phyloP scores from a whole-genome alignment of 2,329 filamentous ascomycete genomes.

The Gaeumannomyces tritici region DNA sequence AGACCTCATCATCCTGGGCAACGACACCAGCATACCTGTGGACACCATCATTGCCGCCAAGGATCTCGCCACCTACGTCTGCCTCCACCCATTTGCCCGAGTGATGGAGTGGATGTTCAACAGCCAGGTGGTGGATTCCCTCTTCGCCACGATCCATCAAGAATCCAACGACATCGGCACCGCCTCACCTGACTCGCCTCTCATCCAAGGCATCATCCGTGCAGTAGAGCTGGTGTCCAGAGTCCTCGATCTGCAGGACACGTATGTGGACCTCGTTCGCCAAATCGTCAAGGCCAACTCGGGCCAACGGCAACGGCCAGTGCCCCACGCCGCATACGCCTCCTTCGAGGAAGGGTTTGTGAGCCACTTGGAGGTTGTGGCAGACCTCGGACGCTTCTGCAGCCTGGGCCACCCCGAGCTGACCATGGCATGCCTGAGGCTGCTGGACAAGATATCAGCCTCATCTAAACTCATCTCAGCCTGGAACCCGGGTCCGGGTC shows the following conservation, averaged over 20 bases:
- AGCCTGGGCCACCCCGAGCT: constrained; percentile 74
- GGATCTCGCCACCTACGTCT: constrained; percentile 70
- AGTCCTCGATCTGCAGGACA: constrained; percentile 79
- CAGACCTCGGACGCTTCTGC: constrained; percentile 78
- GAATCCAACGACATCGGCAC: constrained; percentile 63
- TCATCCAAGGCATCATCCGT: constrained; percentile 68
- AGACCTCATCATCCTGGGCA: constrained; percentile 77
- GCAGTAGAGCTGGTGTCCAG: constrained; percentile 78
- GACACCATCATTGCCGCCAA: constrained; percentile 67
- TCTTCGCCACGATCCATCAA: constrained; percentile 74
- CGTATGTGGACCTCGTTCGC: constrained; percentile 81
- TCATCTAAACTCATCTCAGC: constrained; percentile 71
- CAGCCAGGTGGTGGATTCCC: constrained; percentile 68
- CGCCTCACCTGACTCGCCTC: constrained; percentile 66
- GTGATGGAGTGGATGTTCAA: constrained; percentile 99
- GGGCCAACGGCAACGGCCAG: constrained; percentile 46
- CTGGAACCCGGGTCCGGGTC: constrained; percentile 51
- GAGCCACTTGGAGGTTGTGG: constrained; percentile 67
- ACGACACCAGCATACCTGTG: constrained; percentile 64
- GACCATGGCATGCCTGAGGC: constrained; percentile 67
- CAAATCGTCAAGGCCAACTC: constrained; percentile 63
- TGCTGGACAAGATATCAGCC: constrained; percentile 78
- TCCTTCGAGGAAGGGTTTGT: constrained; percentile 89
- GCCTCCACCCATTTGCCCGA: constrained; percentile 83
- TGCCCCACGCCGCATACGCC: constrained; percentile 68